Conservation (phyloP, 2,329 filamentous ascomycete genomes). For the Colletotrichum euphorbiae region DNA sequence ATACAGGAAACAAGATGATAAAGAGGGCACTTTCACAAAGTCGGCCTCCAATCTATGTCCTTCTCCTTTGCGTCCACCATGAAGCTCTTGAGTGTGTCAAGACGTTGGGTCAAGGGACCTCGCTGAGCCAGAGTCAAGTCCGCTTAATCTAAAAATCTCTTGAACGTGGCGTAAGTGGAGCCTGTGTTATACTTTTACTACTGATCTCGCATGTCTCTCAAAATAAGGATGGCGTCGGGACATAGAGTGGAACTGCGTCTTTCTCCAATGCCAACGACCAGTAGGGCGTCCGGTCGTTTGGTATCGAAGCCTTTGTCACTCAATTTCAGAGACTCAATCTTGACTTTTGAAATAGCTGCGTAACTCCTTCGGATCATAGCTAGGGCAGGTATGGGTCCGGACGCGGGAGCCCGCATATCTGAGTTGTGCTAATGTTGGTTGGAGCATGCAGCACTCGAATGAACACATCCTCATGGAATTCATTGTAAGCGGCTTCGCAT, state of each 20-base stretch:
- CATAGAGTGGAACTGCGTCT: conserved; percentile 64
- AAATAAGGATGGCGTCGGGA: conserved; percentile 65
- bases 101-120: conserved; percentile 66
- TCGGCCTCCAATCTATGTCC: conserved; percentile 45
- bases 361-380: conserved; percentile 52
- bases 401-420: neutral
- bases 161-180: conserved; percentile 66
- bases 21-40: conserved; percentile 39
- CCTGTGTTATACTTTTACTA: conserved; percentile 51
- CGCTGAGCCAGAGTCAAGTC: conserved; percentile 62
- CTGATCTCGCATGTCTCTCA: conserved; percentile 64
- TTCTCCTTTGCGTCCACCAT: conserved; percentile 50
- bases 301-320: conserved; percentile 66
- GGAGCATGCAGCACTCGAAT: conserved; percentile 67
- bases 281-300: conserved; percentile 68
- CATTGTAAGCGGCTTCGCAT: conserved; percentile 71
- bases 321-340: conserved; percentile 63
- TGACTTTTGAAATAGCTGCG: conserved; percentile 54
- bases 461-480: conserved; percentile 54
- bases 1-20: too few relatives aligned
- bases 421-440: conserved; percentile 59
- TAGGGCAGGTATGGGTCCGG: neutral
- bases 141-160: conserved; percentile 48
- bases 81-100: conserved; percentile 74
- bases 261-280: conserved; percentile 63